A percentile compares a stretch with the other conserved stretches of the same genome.
Evolutionary conservation across 2,329 filamentous ascomycete genomes (phyloP).

Genomic region (Penicillium psychrosexuale): DNA sequence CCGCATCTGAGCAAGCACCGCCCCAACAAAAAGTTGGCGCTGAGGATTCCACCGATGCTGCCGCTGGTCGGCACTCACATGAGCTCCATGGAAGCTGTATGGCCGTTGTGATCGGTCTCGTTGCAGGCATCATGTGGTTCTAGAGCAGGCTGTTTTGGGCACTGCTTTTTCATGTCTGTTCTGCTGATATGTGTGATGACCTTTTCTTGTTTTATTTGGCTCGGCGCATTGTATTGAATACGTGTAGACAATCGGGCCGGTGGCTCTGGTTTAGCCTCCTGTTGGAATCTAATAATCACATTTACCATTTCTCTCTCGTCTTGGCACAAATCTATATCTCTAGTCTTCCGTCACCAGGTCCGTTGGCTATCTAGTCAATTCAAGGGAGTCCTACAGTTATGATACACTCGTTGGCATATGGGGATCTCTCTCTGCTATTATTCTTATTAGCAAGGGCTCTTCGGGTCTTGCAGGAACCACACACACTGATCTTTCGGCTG

Average conservation of each 20-base stretch:
- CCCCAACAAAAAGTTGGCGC: constrained; percentile 12
- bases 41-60: constrained; percentile 26
- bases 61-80: constrained; percentile 23
- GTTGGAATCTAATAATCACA: constrained; percentile 18
- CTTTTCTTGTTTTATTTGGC: constrained; percentile 9
- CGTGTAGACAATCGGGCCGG: constrained; percentile 12
- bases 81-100: constrained; percentile 36
- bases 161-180: background rate
- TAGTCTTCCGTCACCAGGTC: background rate
- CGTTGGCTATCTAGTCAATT: background rate
- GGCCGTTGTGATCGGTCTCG: constrained; percentile 38
- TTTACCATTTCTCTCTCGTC: constrained; percentile 2
- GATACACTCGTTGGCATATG: background rate
- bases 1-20: background rate
- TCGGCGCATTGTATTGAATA: constrained; percentile 7
- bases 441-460: background rate
- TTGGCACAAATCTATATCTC: background rate
- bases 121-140: constrained; percentile 40
- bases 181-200: constrained; percentile 18
- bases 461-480: background rate
- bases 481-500: background rate
- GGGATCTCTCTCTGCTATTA: background rate
- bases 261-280: constrained; percentile 21
- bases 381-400: background rate
- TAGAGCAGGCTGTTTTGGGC: constrained; percentile 9